Evolutionary conservation across 148 eudicot species (phyloP), one percentile per base, ranked within the genome.

Genomic region (Diospyros kaki): DNA sequence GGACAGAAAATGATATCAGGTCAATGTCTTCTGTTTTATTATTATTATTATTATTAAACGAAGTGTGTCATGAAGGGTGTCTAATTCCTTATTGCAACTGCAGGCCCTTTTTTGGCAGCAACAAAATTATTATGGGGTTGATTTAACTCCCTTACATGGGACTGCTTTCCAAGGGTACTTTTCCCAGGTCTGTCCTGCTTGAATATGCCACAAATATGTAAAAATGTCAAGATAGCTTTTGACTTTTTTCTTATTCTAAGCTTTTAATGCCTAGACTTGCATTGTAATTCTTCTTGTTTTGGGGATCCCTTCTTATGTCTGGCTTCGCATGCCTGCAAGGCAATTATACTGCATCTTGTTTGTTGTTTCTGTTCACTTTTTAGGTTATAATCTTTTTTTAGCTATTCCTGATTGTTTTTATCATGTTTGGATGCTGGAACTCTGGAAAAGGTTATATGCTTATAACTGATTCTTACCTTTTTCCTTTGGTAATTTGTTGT

Each of bases 61-160:
- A 28, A 28, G 50, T 59, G 18, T 6, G 39, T 14, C 43, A 10
- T n/a, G 54, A 75, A 75, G 64, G 14, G 44, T 51, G 62, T 58
- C 59, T 76, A 51, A 45, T 53, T 62, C 40, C 6, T 76, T 73
- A 5, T 50, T 66, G 71, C 78, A 72, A n/a, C 42, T 53, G 74
- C 89, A 95, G 99, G 90, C 99, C 72, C 88, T 93, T 61, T 95
- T 95, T 84, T 95, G 99, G 99, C 99, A 95, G 86, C 99, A 95
- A 81, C 96, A 89, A 41, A 95, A 95, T 80, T 95, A 93, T 86
- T 95, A 86, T 78, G 99, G 99, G 73, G 99, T 95, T 74, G 93
- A 95, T 85, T 84, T 95, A 84, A 88, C 94, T 56, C 77, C 97
- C 28, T 86, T 95, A 59, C 83, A 95, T 79, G 89, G 90, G 62